These are phyloP conservation scores for Herpetospermum pedunculosum DNA, from an alignment of 306 rosid genomes.

Conservation along the genomic window DNA sequence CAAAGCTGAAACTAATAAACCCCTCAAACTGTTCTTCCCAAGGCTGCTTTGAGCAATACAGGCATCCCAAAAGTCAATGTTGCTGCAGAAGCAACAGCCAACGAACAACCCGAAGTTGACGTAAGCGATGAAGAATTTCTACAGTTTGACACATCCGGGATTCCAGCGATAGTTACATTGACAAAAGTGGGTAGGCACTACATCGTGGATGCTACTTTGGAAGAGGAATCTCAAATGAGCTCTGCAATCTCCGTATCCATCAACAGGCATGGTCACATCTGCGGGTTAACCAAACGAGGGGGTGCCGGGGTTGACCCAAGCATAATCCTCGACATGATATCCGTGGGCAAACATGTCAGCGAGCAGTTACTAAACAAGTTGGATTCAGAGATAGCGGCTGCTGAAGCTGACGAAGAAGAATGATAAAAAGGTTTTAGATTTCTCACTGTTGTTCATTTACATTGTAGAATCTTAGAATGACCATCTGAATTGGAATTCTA, in stretches of 20 bases:
- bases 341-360: slow-evolving; percentile 61
- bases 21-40: neutral
- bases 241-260: slow-evolving; percentile 69
- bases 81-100: slow-evolving; percentile 37
- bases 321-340: slow-evolving; percentile 73
- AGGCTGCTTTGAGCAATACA: slow-evolving; percentile 82
- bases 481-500: neutral
- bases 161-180: slow-evolving; percentile 74
- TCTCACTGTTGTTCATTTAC: neutral
- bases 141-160: slow-evolving; percentile 72
- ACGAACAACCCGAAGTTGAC: slow-evolving; percentile 66
- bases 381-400: slow-evolving; percentile 77
- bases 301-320: slow-evolving; percentile 80
- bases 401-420: slow-evolving; percentile 57
- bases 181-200: slow-evolving; percentile 87
- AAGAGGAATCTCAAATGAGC: slow-evolving; percentile 91
- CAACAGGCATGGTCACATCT: slow-evolving; percentile 52
- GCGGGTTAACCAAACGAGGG: slow-evolving; percentile 74
- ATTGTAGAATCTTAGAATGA: neutral
- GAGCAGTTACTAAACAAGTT: slow-evolving; percentile 54
- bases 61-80: slow-evolving; percentile 79
- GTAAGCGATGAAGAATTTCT: slow-evolving; percentile 79
- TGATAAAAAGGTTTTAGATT: neutral
- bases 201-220: slow-evolving; percentile 71
- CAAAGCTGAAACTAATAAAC: slow-evolving; percentile 4